Evolutionary conservation across 495 filamentous ascomycete species (phyloP).

Genomic region (Aspergillus cavernicola): DNA sequence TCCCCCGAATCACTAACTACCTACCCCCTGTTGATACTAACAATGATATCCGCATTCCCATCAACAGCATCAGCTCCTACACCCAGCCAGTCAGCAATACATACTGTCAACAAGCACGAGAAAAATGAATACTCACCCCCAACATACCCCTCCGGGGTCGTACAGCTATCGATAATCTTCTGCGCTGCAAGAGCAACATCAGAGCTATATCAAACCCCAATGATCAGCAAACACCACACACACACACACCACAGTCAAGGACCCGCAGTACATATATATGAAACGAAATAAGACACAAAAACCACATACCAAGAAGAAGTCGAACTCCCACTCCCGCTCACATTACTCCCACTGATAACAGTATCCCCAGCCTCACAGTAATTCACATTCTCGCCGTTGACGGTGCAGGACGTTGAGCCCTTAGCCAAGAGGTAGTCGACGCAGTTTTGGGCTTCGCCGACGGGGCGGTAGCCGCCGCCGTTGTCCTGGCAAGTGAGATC

Average conservation of each 20-base stretch:
- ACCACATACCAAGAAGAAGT: conserved; percentile 4
- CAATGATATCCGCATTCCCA: conserved; percentile 8
- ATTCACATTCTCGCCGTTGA: background rate
- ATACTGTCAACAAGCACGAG: background rate
- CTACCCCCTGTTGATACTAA: conserved; percentile 1
- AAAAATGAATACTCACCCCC: background rate
- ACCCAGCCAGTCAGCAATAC: background rate
- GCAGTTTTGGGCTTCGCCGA: conserved; percentile 4
- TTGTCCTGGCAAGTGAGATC: conserved; percentile 5
- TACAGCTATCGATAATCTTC: conserved; percentile 7
- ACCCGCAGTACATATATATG: too few relatives aligned
- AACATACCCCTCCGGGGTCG: background rate
- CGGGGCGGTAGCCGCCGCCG: conserved; percentile 6
- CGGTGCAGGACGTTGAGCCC: background rate
- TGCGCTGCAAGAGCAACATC: background rate
- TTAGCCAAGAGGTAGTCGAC: conserved; percentile 2
- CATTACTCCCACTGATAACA: background rate
- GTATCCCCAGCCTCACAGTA: conserved; percentile 2
- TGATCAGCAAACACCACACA: too few relatives aligned
- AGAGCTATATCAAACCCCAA: background rate
- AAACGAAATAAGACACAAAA: too few relatives aligned
- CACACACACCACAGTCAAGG: too few relatives aligned
- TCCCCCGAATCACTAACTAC: too few relatives aligned
- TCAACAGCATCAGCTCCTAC: conserved; percentile 1
- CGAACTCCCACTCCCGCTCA: background rate